Conservation (phyloP, 2,329 filamentous ascomycete species). For the Tricladium varicosporioides region DNA sequence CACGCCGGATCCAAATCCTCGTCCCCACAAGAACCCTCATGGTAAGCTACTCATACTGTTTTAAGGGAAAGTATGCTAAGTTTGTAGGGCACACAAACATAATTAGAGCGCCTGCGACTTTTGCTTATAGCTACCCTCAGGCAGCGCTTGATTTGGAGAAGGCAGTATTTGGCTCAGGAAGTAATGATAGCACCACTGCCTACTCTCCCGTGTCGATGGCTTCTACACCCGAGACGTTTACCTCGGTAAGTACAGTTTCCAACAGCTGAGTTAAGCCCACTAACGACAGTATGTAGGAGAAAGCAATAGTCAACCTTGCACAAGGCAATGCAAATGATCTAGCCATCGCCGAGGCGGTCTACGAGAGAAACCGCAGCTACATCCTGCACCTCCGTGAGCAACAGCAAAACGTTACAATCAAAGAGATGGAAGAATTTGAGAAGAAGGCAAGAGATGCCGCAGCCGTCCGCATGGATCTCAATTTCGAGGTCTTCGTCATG, state of each 20-base stretch:
- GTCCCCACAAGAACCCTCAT: slow-evolving; percentile 9
- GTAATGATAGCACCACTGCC: neutral
- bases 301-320: slow-evolving; percentile 1
- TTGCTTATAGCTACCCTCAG: slow-evolving; percentile 11
- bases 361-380: neutral
- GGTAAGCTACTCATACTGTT: neutral
- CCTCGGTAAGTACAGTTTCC: slow-evolving; percentile 4
- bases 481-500: neutral
- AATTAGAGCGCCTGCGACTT: slow-evolving; percentile 7
- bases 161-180: neutral
- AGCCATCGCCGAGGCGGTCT: neutral
- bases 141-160: slow-evolving; percentile 8
- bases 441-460: neutral
- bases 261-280: neutral
- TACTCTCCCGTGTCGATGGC: neutral
- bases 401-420: neutral
- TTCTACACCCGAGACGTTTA: slow-evolving; percentile 12
- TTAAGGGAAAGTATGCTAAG: slow-evolving; percentile 2
- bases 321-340: neutral
- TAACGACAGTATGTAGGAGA: slow-evolving; percentile 4
- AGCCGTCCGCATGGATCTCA: neutral
- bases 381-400: neutral
- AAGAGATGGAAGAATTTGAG: neutral
- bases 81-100: slow-evolving; percentile 4
- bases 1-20: slow-evolving; percentile 15